Conservation (phyloP, 2,329 filamentous ascomycete genomes). For the Chaetomiaceae sp. region DNA sequence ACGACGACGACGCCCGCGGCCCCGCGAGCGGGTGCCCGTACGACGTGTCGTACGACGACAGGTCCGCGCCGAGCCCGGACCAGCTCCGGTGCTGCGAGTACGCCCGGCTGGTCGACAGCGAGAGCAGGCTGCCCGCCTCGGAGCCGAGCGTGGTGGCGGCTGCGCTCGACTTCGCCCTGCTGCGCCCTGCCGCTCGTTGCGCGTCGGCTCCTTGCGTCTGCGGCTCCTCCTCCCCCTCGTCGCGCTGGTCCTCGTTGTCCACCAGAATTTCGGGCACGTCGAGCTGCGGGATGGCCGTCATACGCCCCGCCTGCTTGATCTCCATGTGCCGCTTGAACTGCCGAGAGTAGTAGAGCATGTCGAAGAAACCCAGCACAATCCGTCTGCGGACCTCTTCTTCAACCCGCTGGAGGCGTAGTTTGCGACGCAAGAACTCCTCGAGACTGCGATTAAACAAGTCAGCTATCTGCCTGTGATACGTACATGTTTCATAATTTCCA, state of each 20-base stretch:
- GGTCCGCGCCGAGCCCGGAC: constrained; percentile 38
- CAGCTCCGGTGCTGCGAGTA: constrained; percentile 27
- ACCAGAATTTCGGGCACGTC: constrained; percentile 86
- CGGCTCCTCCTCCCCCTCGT: constrained; percentile 17
- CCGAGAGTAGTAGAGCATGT: constrained; percentile 82
- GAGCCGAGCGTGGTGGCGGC: constrained; percentile 7
- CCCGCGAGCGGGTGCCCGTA: constrained; percentile 48
- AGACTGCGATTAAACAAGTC: too few species aligned
- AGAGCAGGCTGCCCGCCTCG: constrained; percentile 10
- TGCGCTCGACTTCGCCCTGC: constrained; percentile 22
- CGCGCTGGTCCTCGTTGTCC: constrained; percentile 66
- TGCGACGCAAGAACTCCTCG: constrained; percentile 88
- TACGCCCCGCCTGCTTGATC: constrained; percentile 64
- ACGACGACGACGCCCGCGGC: constrained; percentile 45
- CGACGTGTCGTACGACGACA: constrained; percentile 38
- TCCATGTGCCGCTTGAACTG: constrained; percentile 72
- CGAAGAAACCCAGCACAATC: constrained; percentile 89
- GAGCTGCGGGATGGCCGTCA: constrained; percentile 72
- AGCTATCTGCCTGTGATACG: too few species aligned
- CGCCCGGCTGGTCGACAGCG: constrained; percentile 1
- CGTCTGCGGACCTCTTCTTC: constrained; percentile 90
- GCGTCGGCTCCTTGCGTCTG: too few species aligned
- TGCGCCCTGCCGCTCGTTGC: constrained; percentile 5
- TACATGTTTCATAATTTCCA: background rate
- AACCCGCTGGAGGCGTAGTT: constrained; percentile 84